Conservation (phyloP, 345 rosid species). For the Fremontodendron californicum region DNA sequence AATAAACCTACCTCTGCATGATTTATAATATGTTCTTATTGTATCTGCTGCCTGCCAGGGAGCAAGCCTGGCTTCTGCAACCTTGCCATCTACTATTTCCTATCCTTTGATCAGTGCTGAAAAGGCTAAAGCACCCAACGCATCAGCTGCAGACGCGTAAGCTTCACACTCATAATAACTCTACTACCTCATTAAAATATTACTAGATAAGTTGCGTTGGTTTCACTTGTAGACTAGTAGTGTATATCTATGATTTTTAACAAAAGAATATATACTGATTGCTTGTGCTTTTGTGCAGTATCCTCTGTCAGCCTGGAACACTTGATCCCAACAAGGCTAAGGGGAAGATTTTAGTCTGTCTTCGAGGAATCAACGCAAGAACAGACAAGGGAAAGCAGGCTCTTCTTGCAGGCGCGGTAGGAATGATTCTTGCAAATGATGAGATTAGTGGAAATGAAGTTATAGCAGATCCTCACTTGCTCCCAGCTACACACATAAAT, state of each 20-base stretch:
- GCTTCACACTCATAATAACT: not conserved
- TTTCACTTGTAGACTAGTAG: not conserved
- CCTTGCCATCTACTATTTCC: constrained; percentile 30
- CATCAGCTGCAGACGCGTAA: constrained; percentile 39
- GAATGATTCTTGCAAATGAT: constrained; percentile 50
- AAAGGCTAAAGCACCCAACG: constrained; percentile 35
- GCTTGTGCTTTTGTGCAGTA: constrained; percentile 18
- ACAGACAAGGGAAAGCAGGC: constrained; percentile 35
- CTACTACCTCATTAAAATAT: not conserved
- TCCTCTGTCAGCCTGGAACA: constrained; percentile 33
- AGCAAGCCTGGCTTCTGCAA: constrained; percentile 44
- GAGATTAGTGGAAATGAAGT: constrained; percentile 22
- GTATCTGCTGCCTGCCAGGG: constrained; percentile 51
- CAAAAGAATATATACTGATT: not conserved
- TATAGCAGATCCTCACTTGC: constrained; percentile 33
- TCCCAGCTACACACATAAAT: constrained; percentile 44
- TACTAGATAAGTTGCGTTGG: not conserved
- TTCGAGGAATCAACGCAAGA: constrained; percentile 29
- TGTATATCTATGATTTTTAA: no score
- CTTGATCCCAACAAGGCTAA: constrained; percentile 52
- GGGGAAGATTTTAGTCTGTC: constrained; percentile 63
- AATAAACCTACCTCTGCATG: not conserved
- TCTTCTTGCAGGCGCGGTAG: constrained; percentile 44
- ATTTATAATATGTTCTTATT: not conserved
- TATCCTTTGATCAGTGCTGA: constrained; percentile 51